Evolutionary conservation across 1,284 basidiomycete species (phyloP), one percentile per base, ranked within the genome.

Genomic region (Golubevia pallescens): DNA sequence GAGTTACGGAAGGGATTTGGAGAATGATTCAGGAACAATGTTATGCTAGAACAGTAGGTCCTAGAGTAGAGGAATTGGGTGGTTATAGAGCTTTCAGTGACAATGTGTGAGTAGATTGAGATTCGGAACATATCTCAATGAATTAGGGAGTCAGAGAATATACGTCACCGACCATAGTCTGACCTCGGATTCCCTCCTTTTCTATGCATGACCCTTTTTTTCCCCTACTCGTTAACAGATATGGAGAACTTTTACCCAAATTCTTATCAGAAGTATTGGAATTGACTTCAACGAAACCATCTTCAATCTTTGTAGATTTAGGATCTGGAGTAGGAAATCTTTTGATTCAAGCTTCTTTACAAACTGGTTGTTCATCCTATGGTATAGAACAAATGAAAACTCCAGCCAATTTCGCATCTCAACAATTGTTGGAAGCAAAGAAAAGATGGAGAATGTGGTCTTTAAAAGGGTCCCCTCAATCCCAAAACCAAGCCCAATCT

Each of bases 311-410:
- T 67, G 80, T 89, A 23, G 89, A 90, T 73, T 86, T 90, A 13
- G 89, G 89, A 0, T 87, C 86, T 1, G 89, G 89, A 0, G 89
- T 90, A 0, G 88, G 88, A 28, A 89, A 89, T 69, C 87, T 88
- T 52, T 85, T 89, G 2, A 80, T 89, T 0, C 89, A 89, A 71
- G 87, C 87, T 1, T 87, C 88, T 0, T 74, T 90, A n/a, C 88
- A 88, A 78, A 87, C 87, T 0, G 88, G 88, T 0, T 87, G 85
- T 48, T 71, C 78, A 16, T 71, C 80, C 20, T 88, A 87, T 70
- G 89, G 89, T 7, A 88, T 88, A 67, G 89, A 90, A 71, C 87
- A 87, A 66, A 87, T 89, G 77, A 82, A 86, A 0, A 85, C 87
- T 1, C 88, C 89, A 0, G 85, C 87, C 0, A 73, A 81, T 7